Conservation (phyloP, 1,284 basidiomycete species). For the Apiotrichum gracile region DNA sequence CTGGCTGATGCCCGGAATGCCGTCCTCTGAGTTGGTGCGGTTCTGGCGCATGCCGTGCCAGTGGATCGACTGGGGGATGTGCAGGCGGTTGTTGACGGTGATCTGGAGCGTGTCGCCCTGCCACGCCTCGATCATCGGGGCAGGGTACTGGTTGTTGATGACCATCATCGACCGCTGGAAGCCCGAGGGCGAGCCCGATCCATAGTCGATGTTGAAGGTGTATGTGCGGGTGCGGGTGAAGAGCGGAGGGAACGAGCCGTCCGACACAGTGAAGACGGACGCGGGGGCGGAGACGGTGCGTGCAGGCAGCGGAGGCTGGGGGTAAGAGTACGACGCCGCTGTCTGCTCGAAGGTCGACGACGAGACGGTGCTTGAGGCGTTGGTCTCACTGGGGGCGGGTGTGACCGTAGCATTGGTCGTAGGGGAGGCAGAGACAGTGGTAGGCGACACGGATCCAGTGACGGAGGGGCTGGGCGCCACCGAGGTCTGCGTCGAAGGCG, state of each 20-base stretch:
- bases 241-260: background rate
- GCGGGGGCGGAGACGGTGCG: background rate
- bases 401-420: background rate
- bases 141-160: conserved; percentile 18
- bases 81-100: conserved; percentile 26
- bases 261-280: background rate
- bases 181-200: conserved; percentile 7
- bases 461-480: too few relatives aligned
- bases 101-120: conserved; percentile 28
- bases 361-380: background rate
- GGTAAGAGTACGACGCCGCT: conserved; percentile 1
- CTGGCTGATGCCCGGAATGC: conserved; percentile 35
- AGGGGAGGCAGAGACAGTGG: background rate
- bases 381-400: background rate
- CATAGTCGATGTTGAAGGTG: conserved; percentile 5
- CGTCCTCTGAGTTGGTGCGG: conserved; percentile 27
- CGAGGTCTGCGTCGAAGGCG: too few relatives aligned
- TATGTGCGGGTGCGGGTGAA: background rate
- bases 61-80: conserved; percentile 24
- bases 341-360: background rate
- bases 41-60: conserved; percentile 37
- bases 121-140: conserved; percentile 31
- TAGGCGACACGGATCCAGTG: too few relatives aligned
- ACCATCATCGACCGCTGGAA: conserved; percentile 10
- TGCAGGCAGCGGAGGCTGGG: conserved; percentile 9